Conservation (phyloP, 768 basidiomycete genomes). For the Exidia glandulosa region DNA sequence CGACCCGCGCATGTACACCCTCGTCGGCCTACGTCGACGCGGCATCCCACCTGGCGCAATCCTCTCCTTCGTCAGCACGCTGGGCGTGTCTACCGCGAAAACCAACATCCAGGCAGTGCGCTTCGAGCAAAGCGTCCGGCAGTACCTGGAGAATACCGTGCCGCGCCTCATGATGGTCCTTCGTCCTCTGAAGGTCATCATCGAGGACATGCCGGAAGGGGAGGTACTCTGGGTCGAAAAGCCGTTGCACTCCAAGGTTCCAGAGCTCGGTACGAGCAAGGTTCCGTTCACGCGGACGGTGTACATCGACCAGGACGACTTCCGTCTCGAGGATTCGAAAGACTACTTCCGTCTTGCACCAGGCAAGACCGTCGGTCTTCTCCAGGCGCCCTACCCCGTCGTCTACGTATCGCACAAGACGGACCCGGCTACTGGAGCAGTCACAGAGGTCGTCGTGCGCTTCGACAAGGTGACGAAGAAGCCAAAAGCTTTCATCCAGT, state of each 20-base stretch:
- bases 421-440: constrained; percentile 58
- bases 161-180: constrained; percentile 88
- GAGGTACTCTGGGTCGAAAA: constrained; percentile 78
- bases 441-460: constrained; percentile 68
- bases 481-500: constrained; percentile 91
- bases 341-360: constrained; percentile 98
- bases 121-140: constrained; percentile 82
- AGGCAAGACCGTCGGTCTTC: constrained; percentile 93
- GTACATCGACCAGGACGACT: constrained; percentile 90
- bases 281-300: constrained; percentile 82
- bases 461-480: constrained; percentile 69
- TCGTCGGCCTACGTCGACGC: constrained; percentile 88
- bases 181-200: constrained; percentile 78
- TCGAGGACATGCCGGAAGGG: constrained; percentile 85
- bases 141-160: constrained; percentile 79
- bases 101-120: constrained; percentile 79
- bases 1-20: constrained; percentile 92
- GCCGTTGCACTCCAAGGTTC: constrained; percentile 87
- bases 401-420: constrained; percentile 85
- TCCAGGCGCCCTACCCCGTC: constrained; percentile 85
- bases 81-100: constrained; percentile 84
- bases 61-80: constrained; percentile 78
- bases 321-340: constrained; percentile 79
- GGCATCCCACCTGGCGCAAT: constrained; percentile 97
- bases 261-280: constrained; percentile 68